These are phyloP conservation scores for Mycena amicta DNA, from an alignment of 768 basidiomycete species.

Conservation along the genomic window DNA sequence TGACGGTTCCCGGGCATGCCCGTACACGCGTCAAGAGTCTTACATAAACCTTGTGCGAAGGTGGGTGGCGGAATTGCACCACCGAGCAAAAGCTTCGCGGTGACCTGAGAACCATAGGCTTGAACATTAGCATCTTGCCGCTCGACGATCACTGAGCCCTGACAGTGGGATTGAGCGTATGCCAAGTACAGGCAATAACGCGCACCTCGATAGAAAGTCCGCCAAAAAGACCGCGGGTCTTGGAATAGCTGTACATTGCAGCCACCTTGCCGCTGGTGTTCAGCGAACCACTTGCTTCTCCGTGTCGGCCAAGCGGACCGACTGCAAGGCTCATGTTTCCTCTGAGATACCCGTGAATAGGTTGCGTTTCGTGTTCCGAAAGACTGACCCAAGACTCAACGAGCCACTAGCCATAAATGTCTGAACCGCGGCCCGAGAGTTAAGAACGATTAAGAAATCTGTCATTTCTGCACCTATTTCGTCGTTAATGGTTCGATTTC, in stretches of 20 bases:
- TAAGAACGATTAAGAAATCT: conserved; percentile 88
- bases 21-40: conserved; percentile 72
- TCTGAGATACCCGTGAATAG: neutral
- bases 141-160: conserved; percentile 88
- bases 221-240: conserved; percentile 92
- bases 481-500: neutral
- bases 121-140: conserved; percentile 89
- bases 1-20: conserved; percentile 65
- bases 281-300: conserved; percentile 85
- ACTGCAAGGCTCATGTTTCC: conserved; percentile 89
- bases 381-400: conserved; percentile 66
- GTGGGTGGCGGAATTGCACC: conserved; percentile 73
- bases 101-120: conserved; percentile 77
- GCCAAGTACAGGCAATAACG: neutral
- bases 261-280: conserved; percentile 86
- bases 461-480: conserved; percentile 80
- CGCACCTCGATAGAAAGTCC: conserved; percentile 73
- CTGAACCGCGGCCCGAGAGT: conserved; percentile 63
- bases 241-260: conserved; percentile 94
- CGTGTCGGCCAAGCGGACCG: conserved; percentile 91
- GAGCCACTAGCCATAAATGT: conserved; percentile 96
- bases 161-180: neutral
- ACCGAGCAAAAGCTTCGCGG: conserved; percentile 77
- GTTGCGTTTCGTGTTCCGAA: neutral
- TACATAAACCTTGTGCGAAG: conserved; percentile 79